Conservation (phyloP, 192 early-diverging fungal genomes). For the Coemansia sp. region DNA sequence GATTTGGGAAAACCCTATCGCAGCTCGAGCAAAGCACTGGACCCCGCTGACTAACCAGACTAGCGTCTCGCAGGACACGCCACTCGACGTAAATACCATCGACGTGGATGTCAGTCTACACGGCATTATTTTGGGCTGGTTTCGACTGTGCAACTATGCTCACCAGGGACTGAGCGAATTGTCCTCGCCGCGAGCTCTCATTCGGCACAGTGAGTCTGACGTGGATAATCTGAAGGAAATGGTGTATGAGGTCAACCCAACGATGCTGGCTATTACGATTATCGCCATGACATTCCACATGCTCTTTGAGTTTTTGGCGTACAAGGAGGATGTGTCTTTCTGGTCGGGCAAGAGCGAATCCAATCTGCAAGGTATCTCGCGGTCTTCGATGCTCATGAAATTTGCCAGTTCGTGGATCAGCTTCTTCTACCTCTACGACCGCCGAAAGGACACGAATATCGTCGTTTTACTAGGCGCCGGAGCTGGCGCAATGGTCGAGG, state of each 20-base stretch:
- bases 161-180: slow-evolving; percentile 44
- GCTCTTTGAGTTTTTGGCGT: slow-evolving; percentile 63
- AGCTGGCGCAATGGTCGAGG: slow-evolving; percentile 55
- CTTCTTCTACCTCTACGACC: slow-evolving; percentile 60
- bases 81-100: slow-evolving; percentile 21
- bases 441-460: slow-evolving; percentile 54
- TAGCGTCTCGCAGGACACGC: slow-evolving; percentile 14
- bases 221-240: slow-evolving; percentile 60
- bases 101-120: slow-evolving; percentile 38
- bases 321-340: slow-evolving; percentile 62
- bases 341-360: slow-evolving; percentile 52
- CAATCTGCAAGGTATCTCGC: slow-evolving; percentile 52
- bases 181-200: slow-evolving; percentile 30
- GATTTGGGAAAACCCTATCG: slow-evolving; percentile 56
- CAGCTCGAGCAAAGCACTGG: slow-evolving; percentile 41
- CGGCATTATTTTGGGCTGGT: slow-evolving; percentile 55
- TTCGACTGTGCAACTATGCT: slow-evolving; percentile 52
- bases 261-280: slow-evolving; percentile 60
- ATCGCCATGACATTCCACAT: slow-evolving; percentile 57
- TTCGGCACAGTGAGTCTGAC: slow-evolving; percentile 50
- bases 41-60: slow-evolving; percentile 46
- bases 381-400: slow-evolving; percentile 57
- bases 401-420: slow-evolving; percentile 56
- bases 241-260: slow-evolving; percentile 62
- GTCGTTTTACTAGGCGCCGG: slow-evolving; percentile 55